phyloP scores from a whole-genome alignment of 2,329 filamentous ascomycete species.

The Emergomyces pasteurianus region DNA sequence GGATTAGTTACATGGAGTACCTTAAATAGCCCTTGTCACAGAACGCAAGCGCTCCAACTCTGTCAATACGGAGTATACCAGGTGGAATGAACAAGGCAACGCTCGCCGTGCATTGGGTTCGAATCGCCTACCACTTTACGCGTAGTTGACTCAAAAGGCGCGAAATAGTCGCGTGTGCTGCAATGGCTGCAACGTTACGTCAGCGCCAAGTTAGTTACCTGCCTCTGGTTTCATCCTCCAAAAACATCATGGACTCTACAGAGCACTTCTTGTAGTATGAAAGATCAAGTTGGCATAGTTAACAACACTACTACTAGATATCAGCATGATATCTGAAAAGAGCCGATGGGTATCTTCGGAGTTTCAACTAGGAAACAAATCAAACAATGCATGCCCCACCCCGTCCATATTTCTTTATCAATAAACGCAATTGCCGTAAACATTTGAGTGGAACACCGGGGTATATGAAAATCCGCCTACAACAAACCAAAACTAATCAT shows the following conservation, averaged over 20 bases:
- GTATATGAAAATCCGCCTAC: no score
- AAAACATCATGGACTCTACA: no score
- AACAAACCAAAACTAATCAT: neutral
- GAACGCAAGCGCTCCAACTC: neutral
- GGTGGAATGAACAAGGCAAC: neutral
- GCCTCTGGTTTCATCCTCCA: no score
- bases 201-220: neutral
- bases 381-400: no score
- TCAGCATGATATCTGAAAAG: neutral
- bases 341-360: no score
- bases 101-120: no score
- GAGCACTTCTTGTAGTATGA: no score
- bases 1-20: neutral
- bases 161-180: conserved; percentile 1
- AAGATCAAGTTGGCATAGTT: no score
- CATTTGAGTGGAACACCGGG: no score
- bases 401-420: no score
- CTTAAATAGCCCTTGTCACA: neutral
- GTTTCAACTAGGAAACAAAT: no score
- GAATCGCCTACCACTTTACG: conserved; percentile 11
- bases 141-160: neutral
- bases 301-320: neutral
- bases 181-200: neutral
- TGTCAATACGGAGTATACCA: neutral
- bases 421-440: no score